Evolutionary conservation across 2,329 filamentous ascomycete species (phyloP), one percentile per base, ranked within the genome.

Genomic region (Talaromyces sp.): DNA sequence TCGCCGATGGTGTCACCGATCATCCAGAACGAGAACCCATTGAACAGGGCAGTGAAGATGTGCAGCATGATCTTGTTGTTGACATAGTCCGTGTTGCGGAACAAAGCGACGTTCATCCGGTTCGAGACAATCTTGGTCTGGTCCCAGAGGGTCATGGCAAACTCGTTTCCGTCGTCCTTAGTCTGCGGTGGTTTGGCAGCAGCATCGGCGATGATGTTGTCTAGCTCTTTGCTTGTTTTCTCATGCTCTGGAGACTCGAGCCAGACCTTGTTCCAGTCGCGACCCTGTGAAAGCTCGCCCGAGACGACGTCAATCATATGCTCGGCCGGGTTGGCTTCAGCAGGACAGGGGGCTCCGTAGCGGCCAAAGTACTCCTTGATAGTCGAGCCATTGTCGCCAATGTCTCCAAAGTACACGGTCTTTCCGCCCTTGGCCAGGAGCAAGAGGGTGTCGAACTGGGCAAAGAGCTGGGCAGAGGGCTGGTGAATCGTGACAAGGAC

Each of bases 201-300:
- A 5, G 75, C 74, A 65, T 79, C 68, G 68, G 75, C 59, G 75
- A 89, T 86, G 50, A 91, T 85, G 1, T 77, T 75, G 51, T 88
- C 81, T 40, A 92, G 90, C 66, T 91, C 86, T 14, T 84, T 74
- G 2, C 85, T 73, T 1, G 89, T 79, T 0, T 75, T 71, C 18
- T 79, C 74, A 56, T 85, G 82, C 68, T 91, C 84, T 5, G 83
- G 78, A 0, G 87, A 90, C 12, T 83, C 82, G 7, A 80, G 74
- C 89, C 89, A 92, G 66, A 90, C 85, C 44, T 90, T 81, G 67
- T 88, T 86, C 89, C 89, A 92, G 67, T 91, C 82, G 40, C 88
- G 78, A 44, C 78, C 79, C 47, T 79, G 78, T 0, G 79, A 81
- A 0, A 82, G 68, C 40, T 74, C 71, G 0, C 84, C 83, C 1